Base-by-base conservation (phyloP, 2,329 filamentous ascomycete genomes). In the Trichoderma oligosporum region DNA sequence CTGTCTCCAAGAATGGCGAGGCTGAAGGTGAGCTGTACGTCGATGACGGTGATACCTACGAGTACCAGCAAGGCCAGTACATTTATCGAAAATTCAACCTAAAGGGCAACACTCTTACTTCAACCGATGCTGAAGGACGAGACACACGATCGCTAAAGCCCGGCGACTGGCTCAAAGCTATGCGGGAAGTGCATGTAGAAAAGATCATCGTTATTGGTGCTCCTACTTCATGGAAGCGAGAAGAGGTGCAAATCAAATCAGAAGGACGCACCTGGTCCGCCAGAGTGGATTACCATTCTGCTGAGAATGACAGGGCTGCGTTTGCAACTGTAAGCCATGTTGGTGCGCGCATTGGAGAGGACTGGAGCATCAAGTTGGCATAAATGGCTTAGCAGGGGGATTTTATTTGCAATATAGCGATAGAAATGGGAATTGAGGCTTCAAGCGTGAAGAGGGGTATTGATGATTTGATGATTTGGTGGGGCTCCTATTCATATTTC, bases 31-130 rank as follows among this genome's bases (percentile, higher is more conserved):
- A 88, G 47, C 76, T 99, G 7, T 99, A 99, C 68, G 78, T 91
- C 27, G 94, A 99, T 68, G 94, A 99, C 63, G 94, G 94, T 46
- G 92, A 97, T 73, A 89, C 88, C 1, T 99, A 92, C 64, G 91
- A 96, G 56, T 91, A 89, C 68, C 79, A 95, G 71, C 78, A 85
- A 61, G 93, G 92, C 9, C 91, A 91, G 61, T 96, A 88, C 73
- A 92, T 97, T 65, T 87, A 96, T 74, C 89, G 91, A 59, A 80
- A 78, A 60, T 97, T 99, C 74, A 77, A 76, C 22, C 88, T 92
- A 60, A 74, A 77, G 25, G 75, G 73, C 59, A 79, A 80, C 14
- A 78, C 77, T 1, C 76, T 97, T n/a, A 77, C 77, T 4, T 92
- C 88, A 1, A 80, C 80, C n/a, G 85, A 95, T 61, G 78, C 87